phyloP scores from a whole-genome alignment of 306 rosid species.

The Fragaria iinumae region DNA sequence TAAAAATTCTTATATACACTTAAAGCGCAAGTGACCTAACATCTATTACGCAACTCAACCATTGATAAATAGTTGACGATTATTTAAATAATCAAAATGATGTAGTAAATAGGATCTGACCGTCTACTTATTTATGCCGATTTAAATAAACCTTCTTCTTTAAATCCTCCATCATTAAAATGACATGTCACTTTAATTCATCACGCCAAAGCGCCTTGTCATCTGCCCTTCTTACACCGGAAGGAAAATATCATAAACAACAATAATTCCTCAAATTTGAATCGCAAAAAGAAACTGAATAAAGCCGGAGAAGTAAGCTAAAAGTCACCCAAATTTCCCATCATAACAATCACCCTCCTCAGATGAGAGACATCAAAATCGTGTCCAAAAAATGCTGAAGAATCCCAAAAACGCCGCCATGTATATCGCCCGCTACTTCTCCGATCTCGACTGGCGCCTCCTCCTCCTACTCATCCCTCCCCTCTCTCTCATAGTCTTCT shows the following conservation, averaged over 20 bases:
- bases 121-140: too few relatives aligned
- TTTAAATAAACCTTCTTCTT: too few relatives aligned
- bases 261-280: background rate
- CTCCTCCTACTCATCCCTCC: conserved; percentile 45
- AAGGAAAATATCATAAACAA: too few relatives aligned
- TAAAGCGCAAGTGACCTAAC: too few relatives aligned
- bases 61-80: too few relatives aligned
- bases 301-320: background rate
- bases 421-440: conserved; percentile 33
- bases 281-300: background rate
- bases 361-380: background rate
- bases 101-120: too few relatives aligned
- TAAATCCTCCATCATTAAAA: too few relatives aligned
- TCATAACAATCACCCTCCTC: background rate
- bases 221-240: too few relatives aligned
- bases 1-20: too few relatives aligned
- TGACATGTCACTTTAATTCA: background rate
- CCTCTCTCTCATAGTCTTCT: conserved; percentile 43
- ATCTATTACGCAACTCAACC: too few relatives aligned
- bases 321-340: conserved; percentile 6
- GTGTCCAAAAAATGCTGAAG: conserved; percentile 18
- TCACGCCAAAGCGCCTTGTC: too few relatives aligned
- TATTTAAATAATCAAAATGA: too few relatives aligned
- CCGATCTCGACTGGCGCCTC: conserved; percentile 50
- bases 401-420: conserved; percentile 22